A percentile compares a stretch with the other conserved stretches of the same genome.
phyloP scores from a whole-genome alignment of 352 stramenopile species.

The Nothophytophthora sp. region DNA sequence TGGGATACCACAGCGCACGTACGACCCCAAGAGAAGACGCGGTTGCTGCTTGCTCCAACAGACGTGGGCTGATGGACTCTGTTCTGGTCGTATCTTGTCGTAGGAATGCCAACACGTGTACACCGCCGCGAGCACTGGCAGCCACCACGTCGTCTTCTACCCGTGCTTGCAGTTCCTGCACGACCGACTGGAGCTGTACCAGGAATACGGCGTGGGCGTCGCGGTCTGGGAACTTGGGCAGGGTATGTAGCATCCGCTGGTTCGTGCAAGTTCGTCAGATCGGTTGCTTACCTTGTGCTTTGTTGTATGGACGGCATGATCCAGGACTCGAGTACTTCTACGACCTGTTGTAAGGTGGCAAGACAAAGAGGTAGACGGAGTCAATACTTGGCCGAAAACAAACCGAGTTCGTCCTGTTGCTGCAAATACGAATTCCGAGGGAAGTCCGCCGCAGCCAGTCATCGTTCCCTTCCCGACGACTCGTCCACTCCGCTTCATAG shows the following conservation, averaged over 20 bases:
- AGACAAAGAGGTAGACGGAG: not conserved
- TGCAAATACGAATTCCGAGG: too few relatives aligned
- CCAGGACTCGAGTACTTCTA: constrained; percentile 81
- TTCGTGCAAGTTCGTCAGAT: constrained; percentile 4
- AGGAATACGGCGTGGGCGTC: constrained; percentile 45
- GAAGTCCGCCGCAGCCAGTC: too few relatives aligned
- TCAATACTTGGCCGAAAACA: constrained; percentile 17
- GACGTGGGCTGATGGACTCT: not conserved
- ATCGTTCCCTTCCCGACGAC: too few relatives aligned
- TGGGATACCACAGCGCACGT: constrained; percentile 54
- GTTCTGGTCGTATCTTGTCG: not conserved
- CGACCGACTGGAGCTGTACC: constrained; percentile 63
- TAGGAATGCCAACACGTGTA: constrained; percentile 77
- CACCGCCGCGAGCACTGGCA: constrained; percentile 19
- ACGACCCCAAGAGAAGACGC: constrained; percentile 4
- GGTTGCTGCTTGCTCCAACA: not conserved
- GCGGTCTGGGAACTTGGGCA: constrained; percentile 84
- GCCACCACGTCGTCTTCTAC: constrained; percentile 62
- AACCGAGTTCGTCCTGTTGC: constrained; percentile 4
- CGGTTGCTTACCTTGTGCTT: not conserved
- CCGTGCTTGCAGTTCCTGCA: constrained; percentile 83
- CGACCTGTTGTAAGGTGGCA: constrained; percentile 49
- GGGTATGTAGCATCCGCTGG: constrained; percentile 32
- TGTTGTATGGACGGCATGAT: constrained; percentile 2
- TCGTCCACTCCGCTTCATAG: too few relatives aligned